Evolutionary conservation across 2,329 filamentous ascomycete species (phyloP).

Genomic region (Pseudocercospora ulei): DNA sequence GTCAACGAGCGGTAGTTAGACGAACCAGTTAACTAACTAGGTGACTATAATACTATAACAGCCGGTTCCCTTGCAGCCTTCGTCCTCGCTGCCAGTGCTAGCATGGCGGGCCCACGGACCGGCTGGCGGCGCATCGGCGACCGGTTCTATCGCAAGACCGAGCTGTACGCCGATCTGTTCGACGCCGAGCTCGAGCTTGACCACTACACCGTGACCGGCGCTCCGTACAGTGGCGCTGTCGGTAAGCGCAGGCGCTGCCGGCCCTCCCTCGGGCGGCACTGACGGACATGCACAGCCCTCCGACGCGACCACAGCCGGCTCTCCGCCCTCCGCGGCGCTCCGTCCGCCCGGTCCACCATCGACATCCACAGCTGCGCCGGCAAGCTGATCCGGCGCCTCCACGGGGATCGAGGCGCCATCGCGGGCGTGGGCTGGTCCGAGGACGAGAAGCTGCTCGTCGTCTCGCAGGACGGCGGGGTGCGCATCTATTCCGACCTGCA

Average conservation of each 20-base stretch:
- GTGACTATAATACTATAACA: background rate
- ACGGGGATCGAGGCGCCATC: slow-evolving; percentile 84
- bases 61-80: background rate
- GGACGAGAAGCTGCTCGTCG: slow-evolving; percentile 80
- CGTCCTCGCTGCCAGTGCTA: slow-evolving; percentile 6
- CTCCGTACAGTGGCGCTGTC: slow-evolving; percentile 85
- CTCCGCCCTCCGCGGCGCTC: slow-evolving; percentile 62
- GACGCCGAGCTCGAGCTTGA: slow-evolving; percentile 89
- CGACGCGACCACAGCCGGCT: slow-evolving; percentile 83
- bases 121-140: slow-evolving; percentile 93
- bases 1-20: too few relatives aligned
- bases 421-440: slow-evolving; percentile 92
- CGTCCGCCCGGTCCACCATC: slow-evolving; percentile 69
- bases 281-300: slow-evolving; percentile 52
- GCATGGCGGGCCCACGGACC: slow-evolving; percentile 57
- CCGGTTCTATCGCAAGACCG: slow-evolving; percentile 88
- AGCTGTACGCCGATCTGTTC: slow-evolving; percentile 87
- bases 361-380: slow-evolving; percentile 91
- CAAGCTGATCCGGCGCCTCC: slow-evolving; percentile 54
- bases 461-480: slow-evolving; percentile 82
- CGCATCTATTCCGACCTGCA: slow-evolving; percentile 86
- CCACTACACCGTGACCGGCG: slow-evolving; percentile 83
- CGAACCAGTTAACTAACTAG: too few relatives aligned
- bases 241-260: slow-evolving; percentile 47
- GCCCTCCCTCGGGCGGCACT: slow-evolving; percentile 18